phyloP scores from a whole-genome alignment of 768 basidiomycete genomes.

The Favolaschia claudopus region DNA sequence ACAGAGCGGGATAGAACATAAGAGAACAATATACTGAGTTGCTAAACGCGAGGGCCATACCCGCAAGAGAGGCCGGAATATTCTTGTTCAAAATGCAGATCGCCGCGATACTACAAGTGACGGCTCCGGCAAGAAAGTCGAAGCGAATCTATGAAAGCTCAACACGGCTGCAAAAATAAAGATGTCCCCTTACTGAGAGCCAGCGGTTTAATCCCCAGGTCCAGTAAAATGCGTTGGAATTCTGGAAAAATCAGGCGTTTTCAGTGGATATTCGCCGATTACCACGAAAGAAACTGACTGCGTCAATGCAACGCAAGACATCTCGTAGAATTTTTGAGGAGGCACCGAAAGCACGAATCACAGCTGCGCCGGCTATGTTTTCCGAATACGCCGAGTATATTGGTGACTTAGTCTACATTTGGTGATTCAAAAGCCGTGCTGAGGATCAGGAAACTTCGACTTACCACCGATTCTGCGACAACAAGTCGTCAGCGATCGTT shows the following conservation, averaged over 20 bases:
- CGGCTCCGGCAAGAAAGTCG: slow-evolving; percentile 74
- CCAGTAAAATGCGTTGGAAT: slow-evolving; percentile 83
- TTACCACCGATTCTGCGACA: slow-evolving; percentile 45
- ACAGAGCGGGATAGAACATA: background rate
- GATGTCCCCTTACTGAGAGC: too few species aligned
- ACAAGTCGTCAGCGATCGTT: background rate
- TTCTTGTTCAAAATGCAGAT: slow-evolving; percentile 70
- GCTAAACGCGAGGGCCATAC: slow-evolving; percentile 87
- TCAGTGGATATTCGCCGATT: background rate
- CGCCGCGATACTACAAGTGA: slow-evolving; percentile 75
- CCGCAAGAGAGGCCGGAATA: slow-evolving; percentile 82
- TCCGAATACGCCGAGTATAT: slow-evolving; percentile 54
- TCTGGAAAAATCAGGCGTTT: slow-evolving; percentile 36
- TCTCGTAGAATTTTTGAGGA: slow-evolving; percentile 85
- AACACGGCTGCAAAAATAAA: slow-evolving; percentile 70
- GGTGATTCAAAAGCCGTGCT: background rate
- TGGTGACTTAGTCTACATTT: slow-evolving; percentile 50
- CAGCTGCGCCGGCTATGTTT: slow-evolving; percentile 71
- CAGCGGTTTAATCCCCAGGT: slow-evolving; percentile 94
- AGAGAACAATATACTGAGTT: slow-evolving; percentile 54
- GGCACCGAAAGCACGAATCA: slow-evolving; percentile 86
- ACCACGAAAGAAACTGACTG: slow-evolving; percentile 51
- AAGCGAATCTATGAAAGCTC: slow-evolving; percentile 74
- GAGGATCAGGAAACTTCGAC: background rate
- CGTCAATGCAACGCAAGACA: slow-evolving; percentile 82